These are phyloP conservation scores for Tetracladium maxilliforme DNA, from an alignment of 2,329 filamentous ascomycete species.

Conservation along the genomic window DNA sequence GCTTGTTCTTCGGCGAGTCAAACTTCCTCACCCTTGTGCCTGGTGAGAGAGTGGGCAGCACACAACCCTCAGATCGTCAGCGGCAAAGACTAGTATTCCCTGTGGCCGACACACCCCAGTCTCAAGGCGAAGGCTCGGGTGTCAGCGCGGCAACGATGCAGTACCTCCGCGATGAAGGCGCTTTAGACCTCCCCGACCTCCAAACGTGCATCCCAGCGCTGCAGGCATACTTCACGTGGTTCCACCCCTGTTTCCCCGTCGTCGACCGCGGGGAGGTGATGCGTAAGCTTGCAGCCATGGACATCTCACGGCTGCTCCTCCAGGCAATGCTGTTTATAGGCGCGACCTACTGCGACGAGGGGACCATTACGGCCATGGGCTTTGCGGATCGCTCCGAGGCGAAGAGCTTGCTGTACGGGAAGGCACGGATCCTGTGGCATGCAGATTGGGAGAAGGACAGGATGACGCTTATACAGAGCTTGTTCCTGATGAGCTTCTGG, in stretches of 20 bases:
- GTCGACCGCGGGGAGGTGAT: slow-evolving; percentile 29
- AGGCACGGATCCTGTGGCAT: slow-evolving; percentile 34
- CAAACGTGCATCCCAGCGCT: slow-evolving; percentile 25
- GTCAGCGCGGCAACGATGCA: slow-evolving; percentile 18
- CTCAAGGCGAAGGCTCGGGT: slow-evolving; percentile 23
- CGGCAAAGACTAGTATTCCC: no score
- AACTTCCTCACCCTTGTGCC: slow-evolving; percentile 3
- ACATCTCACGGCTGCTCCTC: slow-evolving; percentile 30
- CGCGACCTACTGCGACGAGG: slow-evolving; percentile 33
- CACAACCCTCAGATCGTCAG: no score
- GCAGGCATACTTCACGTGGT: slow-evolving; percentile 38
- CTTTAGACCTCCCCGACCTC: slow-evolving; percentile 27
- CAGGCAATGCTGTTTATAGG: slow-evolving; percentile 40
- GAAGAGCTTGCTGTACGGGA: slow-evolving; percentile 31
- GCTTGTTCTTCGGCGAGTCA: slow-evolving; percentile 3
- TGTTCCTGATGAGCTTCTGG: slow-evolving; percentile 42
- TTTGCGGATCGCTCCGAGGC: slow-evolving; percentile 31
- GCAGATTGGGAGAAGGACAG: slow-evolving; percentile 36
- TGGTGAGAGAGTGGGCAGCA: no score
- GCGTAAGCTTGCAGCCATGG: slow-evolving; percentile 19
- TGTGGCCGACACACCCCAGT: slow-evolving; percentile 17
- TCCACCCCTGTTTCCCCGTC: slow-evolving; percentile 40
- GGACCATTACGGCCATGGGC: slow-evolving; percentile 25
- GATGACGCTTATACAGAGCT: slow-evolving; percentile 29
- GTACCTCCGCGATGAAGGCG: slow-evolving; percentile 20